phyloP scores from a whole-genome alignment of 73 alveolate genomes.

The Tetrahymena thermophila region DNA sequence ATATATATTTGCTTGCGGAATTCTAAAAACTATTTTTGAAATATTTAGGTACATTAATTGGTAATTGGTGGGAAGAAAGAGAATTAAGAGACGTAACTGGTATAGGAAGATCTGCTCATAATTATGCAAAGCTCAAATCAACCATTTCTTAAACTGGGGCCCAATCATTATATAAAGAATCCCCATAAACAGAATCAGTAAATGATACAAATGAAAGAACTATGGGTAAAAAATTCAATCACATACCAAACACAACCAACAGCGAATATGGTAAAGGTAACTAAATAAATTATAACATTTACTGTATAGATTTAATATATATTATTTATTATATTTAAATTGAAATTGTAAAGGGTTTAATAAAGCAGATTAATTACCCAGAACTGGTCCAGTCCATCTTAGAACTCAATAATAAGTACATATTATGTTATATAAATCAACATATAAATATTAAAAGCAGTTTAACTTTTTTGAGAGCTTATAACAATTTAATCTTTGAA shows the following conservation, averaged over 20 bases:
- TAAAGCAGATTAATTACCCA: background rate
- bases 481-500: background rate
- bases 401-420: background rate
- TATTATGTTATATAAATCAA: background rate
- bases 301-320: background rate
- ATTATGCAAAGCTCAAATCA: background rate
- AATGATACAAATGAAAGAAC: conserved; percentile 48
- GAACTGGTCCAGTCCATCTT: background rate
- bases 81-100: conserved; percentile 74
- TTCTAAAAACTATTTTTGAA: background rate
- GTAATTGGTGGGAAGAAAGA: conserved; percentile 86
- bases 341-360: background rate
- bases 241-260: conserved; percentile 40
- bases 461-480: background rate
- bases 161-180: background rate
- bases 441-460: background rate
- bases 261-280: conserved; percentile 39
- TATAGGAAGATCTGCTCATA: conserved; percentile 55
- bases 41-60: conserved; percentile 60
- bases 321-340: background rate
- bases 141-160: background rate
- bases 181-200: background rate
- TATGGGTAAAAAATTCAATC: conserved; percentile 47
- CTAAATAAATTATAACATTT: background rate
- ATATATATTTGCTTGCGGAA: background rate